These are phyloP conservation scores for Nicotiana noctiflora DNA, from an alignment of 257 asterid genomes.

Conservation along the genomic window DNA sequence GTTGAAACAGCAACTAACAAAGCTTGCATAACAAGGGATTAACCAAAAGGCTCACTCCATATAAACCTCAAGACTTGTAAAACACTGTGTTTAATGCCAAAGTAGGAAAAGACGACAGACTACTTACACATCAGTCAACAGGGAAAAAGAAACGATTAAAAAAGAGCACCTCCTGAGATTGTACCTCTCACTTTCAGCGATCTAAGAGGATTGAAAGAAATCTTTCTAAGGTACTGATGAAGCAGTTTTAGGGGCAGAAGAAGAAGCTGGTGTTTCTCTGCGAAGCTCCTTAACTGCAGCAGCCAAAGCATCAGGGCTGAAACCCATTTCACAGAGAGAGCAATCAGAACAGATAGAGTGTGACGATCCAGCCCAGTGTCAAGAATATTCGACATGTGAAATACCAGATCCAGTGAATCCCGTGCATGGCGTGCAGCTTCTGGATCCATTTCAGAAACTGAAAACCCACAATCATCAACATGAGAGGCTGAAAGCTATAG, in stretches of 20 bases:
- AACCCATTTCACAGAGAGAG: conserved; percentile 67
- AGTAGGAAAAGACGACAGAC: not conserved
- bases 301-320: conserved; percentile 74
- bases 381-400: conserved; percentile 77
- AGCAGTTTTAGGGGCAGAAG: not conserved
- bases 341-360: conserved; percentile 63
- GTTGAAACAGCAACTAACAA: not conserved
- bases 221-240: conserved; percentile 26
- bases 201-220: not conserved
- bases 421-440: conserved; percentile 68
- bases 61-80: not conserved
- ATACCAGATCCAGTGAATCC: conserved; percentile 59
- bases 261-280: conserved; percentile 24
- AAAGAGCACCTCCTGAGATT: not conserved
- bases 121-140: not conserved
- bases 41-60: not conserved
- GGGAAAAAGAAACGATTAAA: not conserved
- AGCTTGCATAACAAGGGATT: not conserved
- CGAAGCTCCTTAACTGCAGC: conserved; percentile 74
- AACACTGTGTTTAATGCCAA: not conserved
- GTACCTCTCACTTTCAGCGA: not conserved
- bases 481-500: not conserved
- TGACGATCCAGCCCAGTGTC: conserved; percentile 81
- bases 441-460: conserved; percentile 46
- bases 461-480: not conserved